These are phyloP conservation scores for Russula earlei DNA, from an alignment of 768 basidiomycete genomes.

Conservation along the genomic window DNA sequence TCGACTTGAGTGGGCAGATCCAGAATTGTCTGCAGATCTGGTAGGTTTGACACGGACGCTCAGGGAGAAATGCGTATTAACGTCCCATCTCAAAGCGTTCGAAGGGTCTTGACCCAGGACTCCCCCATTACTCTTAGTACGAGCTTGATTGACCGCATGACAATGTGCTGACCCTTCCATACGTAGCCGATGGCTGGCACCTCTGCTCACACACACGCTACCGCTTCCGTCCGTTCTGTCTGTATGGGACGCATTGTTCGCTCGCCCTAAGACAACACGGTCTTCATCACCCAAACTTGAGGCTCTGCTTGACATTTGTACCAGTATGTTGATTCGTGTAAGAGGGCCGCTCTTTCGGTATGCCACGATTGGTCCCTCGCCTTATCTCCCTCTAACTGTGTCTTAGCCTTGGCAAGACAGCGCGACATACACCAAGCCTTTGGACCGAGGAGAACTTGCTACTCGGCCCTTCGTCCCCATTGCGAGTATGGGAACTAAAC, in stretches of 20 bases:
- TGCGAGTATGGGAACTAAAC: slow-evolving; percentile 42
- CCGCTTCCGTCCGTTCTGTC: slow-evolving; percentile 49
- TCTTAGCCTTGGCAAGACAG: slow-evolving; percentile 45
- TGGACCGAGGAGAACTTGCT: slow-evolving; percentile 41
- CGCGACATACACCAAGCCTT: slow-evolving; percentile 35
- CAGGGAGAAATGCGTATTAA: neutral
- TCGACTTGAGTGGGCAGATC: slow-evolving; percentile 51
- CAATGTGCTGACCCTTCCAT: neutral
- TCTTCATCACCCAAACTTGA: slow-evolving; percentile 54
- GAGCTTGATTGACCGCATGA: slow-evolving; percentile 24
- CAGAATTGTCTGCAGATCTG: slow-evolving; percentile 48
- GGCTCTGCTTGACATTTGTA: slow-evolving; percentile 59
- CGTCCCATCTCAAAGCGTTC: slow-evolving; percentile 34
- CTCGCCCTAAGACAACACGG: slow-evolving; percentile 45
- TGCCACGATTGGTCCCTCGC: neutral
- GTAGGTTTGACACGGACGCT: slow-evolving; percentile 31
- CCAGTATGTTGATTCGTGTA: slow-evolving; percentile 55
- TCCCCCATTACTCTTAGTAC: slow-evolving; percentile 77
- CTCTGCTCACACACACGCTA: slow-evolving; percentile 64
- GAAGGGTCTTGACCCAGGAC: slow-evolving; percentile 57
- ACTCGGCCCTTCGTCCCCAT: slow-evolving; percentile 33
- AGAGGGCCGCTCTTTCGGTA: slow-evolving; percentile 48
- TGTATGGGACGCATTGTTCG: slow-evolving; percentile 66
- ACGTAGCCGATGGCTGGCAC: slow-evolving; percentile 63
- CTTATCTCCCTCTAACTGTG: neutral